Evolutionary conservation across 2,329 filamentous ascomycete genomes (phyloP), one percentile per base, ranked within the genome.

Genomic region (Lasiodiplodia gonubiensis): DNA sequence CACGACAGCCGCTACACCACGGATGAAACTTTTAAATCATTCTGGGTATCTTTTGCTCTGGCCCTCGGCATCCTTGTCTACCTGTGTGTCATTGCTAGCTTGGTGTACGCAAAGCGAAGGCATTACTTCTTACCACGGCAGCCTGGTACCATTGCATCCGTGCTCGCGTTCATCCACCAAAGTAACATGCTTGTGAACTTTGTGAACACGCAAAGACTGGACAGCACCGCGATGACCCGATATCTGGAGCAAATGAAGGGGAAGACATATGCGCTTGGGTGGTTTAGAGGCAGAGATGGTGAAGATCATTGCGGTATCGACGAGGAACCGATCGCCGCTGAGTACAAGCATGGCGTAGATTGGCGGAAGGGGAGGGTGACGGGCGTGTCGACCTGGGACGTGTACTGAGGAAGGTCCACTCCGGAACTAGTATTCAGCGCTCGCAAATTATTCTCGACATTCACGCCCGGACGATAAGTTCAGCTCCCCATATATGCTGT

Each of bases 111-210:
- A 21, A 85, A 86, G 1, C 86, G 91, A 16, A 84, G 88, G 0
- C 86, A 88, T 66, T 86, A 91, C 2, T 93, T 94, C 77, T 81
- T 94, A 67, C 92, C 92, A 1, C 86, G 92, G 4, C 90, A 93
- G 80, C 91, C 91, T 4, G 92, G 89, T 72, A 93, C 91, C 23
- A 93, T 94, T 71, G 89, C 91, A 1, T 89, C 87, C 52, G 87
- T 93, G 64, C 82, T 94, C 65, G 90, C 90, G 0, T 94, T 90
- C 74, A 91, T 94, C 68, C 89, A 94, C 77, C 90, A 93, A 79
- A 90, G 86, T 76, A 91, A 91, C 79, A 93, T 94, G 91, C 80
- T 94, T 54, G 89, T 88, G 70, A 87, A 88, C 73, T 94, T 94
- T 77, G 89, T 92, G 16, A 88, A 86, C 51, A 92, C 90, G 25